These are phyloP conservation scores for Monosporascus sp. DNA, from an alignment of 2,329 filamentous ascomycete species.

Conservation along the genomic window DNA sequence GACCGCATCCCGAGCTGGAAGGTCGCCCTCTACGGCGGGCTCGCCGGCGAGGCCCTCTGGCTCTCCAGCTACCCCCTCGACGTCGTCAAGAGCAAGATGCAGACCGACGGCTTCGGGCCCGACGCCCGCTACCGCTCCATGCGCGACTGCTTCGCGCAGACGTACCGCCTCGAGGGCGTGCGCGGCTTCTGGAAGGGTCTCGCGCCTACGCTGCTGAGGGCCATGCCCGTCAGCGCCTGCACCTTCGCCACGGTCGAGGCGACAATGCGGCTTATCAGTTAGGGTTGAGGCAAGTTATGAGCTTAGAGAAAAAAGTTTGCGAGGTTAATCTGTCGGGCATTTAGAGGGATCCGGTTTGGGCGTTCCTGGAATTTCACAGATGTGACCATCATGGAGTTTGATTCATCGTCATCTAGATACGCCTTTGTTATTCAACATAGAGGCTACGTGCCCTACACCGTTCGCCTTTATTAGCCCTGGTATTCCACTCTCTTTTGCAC, in stretches of 20 bases:
- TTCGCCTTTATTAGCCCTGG: slow-evolving; percentile 28
- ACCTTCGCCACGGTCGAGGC: slow-evolving; percentile 83
- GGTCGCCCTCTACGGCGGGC: slow-evolving; percentile 84
- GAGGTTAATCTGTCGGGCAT: neutral
- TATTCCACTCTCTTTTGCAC: slow-evolving; percentile 63
- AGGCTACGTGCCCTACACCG: neutral
- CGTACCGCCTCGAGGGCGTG: slow-evolving; percentile 68
- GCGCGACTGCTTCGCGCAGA: slow-evolving; percentile 85
- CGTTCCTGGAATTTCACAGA: too few relatives aligned
- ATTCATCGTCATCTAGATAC: neutral
- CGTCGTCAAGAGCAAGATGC: slow-evolving; percentile 99
- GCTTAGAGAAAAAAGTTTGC: neutral
- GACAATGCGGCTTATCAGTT: slow-evolving; percentile 57
- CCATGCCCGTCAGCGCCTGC: slow-evolving; percentile 96
- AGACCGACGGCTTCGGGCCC: slow-evolving; percentile 83
- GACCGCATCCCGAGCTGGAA: slow-evolving; percentile 78
- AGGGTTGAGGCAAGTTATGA: neutral
- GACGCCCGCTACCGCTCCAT: slow-evolving; percentile 71
- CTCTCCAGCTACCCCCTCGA: slow-evolving; percentile 91
- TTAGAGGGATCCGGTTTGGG: too few relatives aligned
- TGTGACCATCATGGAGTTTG: neutral
- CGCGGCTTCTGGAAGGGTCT: slow-evolving; percentile 94
- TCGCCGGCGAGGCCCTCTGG: slow-evolving; percentile 94
- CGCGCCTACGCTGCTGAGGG: slow-evolving; percentile 81
- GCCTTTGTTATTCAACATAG: neutral